A percentile compares a stretch with the other conserved stretches of the same genome.
Conservation (phyloP, 73 alveolate genomes). For the Durusdinium trenchii region DNA sequence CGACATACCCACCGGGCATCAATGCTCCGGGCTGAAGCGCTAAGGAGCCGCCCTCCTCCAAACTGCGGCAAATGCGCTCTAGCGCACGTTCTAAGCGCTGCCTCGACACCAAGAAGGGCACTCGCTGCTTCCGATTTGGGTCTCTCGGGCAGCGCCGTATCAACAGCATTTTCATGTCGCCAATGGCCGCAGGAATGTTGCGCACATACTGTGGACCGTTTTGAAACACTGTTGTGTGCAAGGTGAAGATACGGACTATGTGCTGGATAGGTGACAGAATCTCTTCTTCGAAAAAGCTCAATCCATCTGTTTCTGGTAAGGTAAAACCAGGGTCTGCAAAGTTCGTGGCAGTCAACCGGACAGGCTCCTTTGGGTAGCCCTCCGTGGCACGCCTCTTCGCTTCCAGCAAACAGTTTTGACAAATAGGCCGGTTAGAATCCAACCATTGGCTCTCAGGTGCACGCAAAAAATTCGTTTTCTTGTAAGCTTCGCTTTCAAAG, state of each 20-base stretch:
- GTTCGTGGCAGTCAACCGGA: constrained; percentile 10
- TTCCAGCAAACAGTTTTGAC: not conserved
- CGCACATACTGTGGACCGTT: constrained; percentile 17
- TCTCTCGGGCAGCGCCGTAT: not conserved
- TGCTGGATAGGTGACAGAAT: not conserved
- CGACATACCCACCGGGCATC: not conserved
- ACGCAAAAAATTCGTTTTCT: not conserved
- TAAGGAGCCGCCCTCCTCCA: not conserved
- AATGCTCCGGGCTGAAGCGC: not conserved
- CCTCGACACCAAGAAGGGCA: not conserved
- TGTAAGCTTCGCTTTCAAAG: not conserved
- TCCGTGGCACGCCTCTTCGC: not conserved
- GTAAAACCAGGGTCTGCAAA: too few relatives aligned
- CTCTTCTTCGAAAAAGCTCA: not conserved
- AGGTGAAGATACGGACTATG: not conserved
- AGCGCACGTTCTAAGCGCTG: not conserved
- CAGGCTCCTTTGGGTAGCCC: not conserved
- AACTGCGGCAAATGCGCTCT: not conserved
- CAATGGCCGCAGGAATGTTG: not conserved
- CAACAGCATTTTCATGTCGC: not conserved
- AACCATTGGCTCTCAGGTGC: not conserved
- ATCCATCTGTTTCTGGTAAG: not conserved
- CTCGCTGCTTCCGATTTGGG: not conserved
- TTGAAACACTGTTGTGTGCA: not conserved
- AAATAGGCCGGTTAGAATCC: not conserved